These are phyloP conservation scores for Calonectria leucothoes DNA, from an alignment of 2,329 filamentous ascomycete species.

Conservation along the genomic window DNA sequence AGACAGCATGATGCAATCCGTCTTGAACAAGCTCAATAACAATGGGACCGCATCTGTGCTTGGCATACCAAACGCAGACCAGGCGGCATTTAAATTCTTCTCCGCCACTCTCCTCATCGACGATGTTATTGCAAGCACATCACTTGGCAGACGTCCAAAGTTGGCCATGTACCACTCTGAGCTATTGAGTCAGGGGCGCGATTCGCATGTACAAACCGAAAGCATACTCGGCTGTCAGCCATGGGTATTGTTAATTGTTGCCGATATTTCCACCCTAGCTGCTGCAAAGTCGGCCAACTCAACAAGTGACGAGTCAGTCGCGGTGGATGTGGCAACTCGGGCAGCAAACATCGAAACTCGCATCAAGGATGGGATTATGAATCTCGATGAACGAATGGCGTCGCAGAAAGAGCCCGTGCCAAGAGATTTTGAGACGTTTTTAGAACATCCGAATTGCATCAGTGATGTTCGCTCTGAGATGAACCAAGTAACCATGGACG, in stretches of 20 bases:
- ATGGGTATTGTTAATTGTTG: slow-evolving; percentile 7
- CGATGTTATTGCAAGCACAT: slow-evolving; percentile 25
- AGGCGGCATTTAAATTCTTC: slow-evolving; percentile 52
- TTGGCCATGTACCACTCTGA: background rate
- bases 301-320: background rate
- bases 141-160: background rate
- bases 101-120: slow-evolving; percentile 47
- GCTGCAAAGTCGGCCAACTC: background rate
- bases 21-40: background rate
- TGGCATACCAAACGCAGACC: slow-evolving; percentile 45
- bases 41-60: background rate
- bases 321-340: background rate
- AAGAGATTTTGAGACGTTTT: background rate
- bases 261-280: background rate
- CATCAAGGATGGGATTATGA: background rate
- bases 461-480: background rate
- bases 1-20: background rate
- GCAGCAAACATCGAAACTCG: background rate
- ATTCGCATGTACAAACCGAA: background rate
- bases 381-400: background rate
- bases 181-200: background rate
- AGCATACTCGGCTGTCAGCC: slow-evolving; percentile 5
- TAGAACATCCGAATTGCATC: background rate
- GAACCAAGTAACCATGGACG: background rate
- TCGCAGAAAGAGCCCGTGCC: background rate